These are phyloP conservation scores for Botryosphaeria dothidea DNA, from an alignment of 2,329 filamentous ascomycete genomes.

Conservation along the genomic window DNA sequence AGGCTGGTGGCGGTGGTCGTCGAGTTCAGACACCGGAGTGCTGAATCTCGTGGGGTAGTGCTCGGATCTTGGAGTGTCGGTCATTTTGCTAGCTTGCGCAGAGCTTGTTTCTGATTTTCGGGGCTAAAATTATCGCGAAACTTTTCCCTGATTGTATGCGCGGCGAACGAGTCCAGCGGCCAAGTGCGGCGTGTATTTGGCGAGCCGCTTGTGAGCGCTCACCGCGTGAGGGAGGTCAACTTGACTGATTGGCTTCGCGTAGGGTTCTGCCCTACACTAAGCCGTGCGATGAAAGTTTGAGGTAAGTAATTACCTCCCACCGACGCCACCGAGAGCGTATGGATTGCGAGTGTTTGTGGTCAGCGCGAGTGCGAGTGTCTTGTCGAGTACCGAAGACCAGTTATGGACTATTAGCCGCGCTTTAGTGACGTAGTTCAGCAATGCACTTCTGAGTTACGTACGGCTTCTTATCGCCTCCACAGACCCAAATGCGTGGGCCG, in stretches of 20 bases:
- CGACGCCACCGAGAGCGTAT: slow-evolving; percentile 17
- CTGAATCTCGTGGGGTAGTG: slow-evolving; percentile 65
- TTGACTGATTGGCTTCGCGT: slow-evolving; percentile 50
- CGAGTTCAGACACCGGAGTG: slow-evolving; percentile 76
- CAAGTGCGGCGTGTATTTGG: slow-evolving; percentile 26
- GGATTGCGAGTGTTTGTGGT: slow-evolving; percentile 5
- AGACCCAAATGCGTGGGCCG: slow-evolving; percentile 91
- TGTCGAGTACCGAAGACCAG: slow-evolving; percentile 49
- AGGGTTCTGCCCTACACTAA: slow-evolving; percentile 49
- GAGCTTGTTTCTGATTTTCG: background rate
- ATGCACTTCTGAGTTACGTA: background rate
- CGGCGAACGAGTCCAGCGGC: background rate
- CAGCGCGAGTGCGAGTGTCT: slow-evolving; percentile 21
- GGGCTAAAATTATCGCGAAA: background rate
- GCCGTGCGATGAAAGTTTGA: slow-evolving; percentile 29
- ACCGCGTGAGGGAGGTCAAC: slow-evolving; percentile 53
- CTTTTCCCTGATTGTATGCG: background rate
- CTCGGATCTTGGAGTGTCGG: slow-evolving; percentile 66
- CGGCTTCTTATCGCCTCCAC: slow-evolving; percentile 95
- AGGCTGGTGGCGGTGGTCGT: slow-evolving; percentile 78
- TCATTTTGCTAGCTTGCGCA: slow-evolving; percentile 40
- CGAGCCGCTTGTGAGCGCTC: slow-evolving; percentile 58
- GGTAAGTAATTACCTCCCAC: slow-evolving; percentile 17
- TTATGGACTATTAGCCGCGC: slow-evolving; percentile 66
- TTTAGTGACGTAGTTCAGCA: background rate